phyloP scores from a whole-genome alignment of 2,329 filamentous ascomycete genomes.

The Pestalotiopsis sp. region DNA sequence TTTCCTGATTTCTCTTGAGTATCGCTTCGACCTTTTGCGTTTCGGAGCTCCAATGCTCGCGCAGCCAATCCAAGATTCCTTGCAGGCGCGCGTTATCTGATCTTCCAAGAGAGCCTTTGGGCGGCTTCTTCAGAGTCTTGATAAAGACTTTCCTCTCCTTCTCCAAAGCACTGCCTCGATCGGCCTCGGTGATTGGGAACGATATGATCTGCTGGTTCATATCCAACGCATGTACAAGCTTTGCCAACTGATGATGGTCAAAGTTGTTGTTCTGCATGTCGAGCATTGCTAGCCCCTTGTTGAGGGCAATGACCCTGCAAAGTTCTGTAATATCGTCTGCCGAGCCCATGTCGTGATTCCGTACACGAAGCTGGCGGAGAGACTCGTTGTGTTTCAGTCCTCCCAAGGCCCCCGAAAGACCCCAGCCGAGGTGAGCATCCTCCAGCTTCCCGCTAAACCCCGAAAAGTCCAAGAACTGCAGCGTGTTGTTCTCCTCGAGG shows the following conservation, averaged over 20 bases:
- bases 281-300: conserved; percentile 50
- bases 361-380: conserved; percentile 53
- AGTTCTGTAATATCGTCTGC: conserved; percentile 39
- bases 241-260: conserved; percentile 37
- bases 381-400: conserved; percentile 46
- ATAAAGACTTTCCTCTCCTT: conserved; percentile 27
- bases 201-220: conserved; percentile 31
- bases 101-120: conserved; percentile 22
- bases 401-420: conserved; percentile 51
- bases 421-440: conserved; percentile 56
- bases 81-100: conserved; percentile 26
- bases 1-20: conserved; percentile 23
- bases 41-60: conserved; percentile 28
- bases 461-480: conserved; percentile 58
- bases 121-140: conserved; percentile 15
- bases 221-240: conserved; percentile 29
- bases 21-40: conserved; percentile 21
- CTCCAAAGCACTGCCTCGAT: conserved; percentile 27
- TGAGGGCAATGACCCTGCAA: conserved; percentile 50
- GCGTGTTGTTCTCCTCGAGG: conserved; percentile 50
- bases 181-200: conserved; percentile 26
- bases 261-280: conserved; percentile 59
- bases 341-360: conserved; percentile 58
- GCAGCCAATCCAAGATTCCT: conserved; percentile 24
- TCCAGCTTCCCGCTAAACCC: conserved; percentile 60